These are phyloP conservation scores for Prunus mongolica DNA, from an alignment of 306 rosid species.

Conservation along the genomic window DNA sequence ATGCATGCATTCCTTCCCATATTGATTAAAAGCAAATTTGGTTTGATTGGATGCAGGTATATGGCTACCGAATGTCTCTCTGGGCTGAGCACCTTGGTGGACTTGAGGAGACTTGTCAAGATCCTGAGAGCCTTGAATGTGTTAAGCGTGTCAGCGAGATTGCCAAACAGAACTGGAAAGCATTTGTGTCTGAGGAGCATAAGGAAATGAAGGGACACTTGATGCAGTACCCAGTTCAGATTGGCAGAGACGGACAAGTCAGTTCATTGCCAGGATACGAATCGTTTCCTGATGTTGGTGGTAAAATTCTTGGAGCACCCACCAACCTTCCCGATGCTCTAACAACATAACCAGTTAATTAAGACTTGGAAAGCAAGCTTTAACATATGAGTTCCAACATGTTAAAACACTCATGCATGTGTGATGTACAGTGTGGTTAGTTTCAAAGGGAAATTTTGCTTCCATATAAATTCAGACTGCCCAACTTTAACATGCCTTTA, in stretches of 20 bases:
- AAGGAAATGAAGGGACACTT: conserved; percentile 47
- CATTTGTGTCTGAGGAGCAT: conserved; percentile 43
- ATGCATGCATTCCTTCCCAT: neutral
- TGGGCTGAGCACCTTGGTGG: conserved; percentile 63
- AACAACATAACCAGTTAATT: conserved; percentile 37
- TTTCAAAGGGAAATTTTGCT: neutral
- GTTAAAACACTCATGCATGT: neutral
- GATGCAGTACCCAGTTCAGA: conserved; percentile 57
- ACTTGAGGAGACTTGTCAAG: conserved; percentile 32
- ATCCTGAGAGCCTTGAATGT: conserved; percentile 51
- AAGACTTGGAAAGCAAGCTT: neutral
- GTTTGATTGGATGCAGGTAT: conserved; percentile 39
- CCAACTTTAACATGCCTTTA: neutral
- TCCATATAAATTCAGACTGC: neutral
- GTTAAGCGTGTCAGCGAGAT: conserved; percentile 34
- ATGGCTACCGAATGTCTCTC: conserved; percentile 66
- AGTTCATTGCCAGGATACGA: conserved; percentile 40
- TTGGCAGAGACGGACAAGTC: conserved; percentile 49
- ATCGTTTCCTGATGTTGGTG: conserved; percentile 69
- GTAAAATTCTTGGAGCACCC: conserved; percentile 60
- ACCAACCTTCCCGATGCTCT: conserved; percentile 62
- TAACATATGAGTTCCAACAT: neutral
- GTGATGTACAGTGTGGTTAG: neutral
- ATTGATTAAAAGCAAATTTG: neutral
- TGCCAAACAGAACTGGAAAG: conserved; percentile 44